Evolutionary conservation across 139 green algal species (phyloP).

Genomic region (Axilococcus clingmanii): DNA sequence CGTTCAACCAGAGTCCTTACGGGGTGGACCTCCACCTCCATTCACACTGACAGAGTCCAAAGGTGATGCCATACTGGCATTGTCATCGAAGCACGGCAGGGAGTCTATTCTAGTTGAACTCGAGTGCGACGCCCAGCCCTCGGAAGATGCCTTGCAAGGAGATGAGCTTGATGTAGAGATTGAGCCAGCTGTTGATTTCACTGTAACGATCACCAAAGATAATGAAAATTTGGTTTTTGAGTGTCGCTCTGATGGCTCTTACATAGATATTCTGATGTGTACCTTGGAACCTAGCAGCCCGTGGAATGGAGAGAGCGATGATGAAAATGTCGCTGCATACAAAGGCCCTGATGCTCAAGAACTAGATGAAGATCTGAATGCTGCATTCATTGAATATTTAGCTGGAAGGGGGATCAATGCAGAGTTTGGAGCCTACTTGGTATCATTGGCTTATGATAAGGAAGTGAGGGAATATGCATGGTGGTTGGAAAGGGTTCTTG

Average conservation of each 20-base stretch:
- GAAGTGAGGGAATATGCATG: constrained; percentile 63
- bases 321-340: constrained; percentile 33
- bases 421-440: constrained; percentile 51
- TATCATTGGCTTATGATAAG: constrained; percentile 61
- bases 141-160: constrained; percentile 31
- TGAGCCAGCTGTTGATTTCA: constrained; percentile 35
- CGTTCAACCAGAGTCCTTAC: constrained; percentile 30
- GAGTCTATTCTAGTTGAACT: constrained; percentile 53
- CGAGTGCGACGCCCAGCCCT: constrained; percentile 38
- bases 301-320: neutral
- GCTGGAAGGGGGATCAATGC: constrained; percentile 49
- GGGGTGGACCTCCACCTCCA: constrained; percentile 13
- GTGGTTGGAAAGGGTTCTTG: constrained; percentile 49
- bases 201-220: constrained; percentile 35
- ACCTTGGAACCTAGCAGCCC: constrained; percentile 18
- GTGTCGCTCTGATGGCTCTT: constrained; percentile 50
- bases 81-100: constrained; percentile 19
- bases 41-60: constrained; percentile 35
- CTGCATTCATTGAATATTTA: constrained; percentile 49
- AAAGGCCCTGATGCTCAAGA: constrained; percentile 59
- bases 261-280: constrained; percentile 39
- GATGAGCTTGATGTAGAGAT: constrained; percentile 28
- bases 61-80: constrained; percentile 40
- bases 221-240: constrained; percentile 46
- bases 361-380: constrained; percentile 66